Evolutionary conservation across 306 rosid species (phyloP), one percentile per base, ranked within the genome.

Genomic region (Amphicarpaea edgeworthii): DNA sequence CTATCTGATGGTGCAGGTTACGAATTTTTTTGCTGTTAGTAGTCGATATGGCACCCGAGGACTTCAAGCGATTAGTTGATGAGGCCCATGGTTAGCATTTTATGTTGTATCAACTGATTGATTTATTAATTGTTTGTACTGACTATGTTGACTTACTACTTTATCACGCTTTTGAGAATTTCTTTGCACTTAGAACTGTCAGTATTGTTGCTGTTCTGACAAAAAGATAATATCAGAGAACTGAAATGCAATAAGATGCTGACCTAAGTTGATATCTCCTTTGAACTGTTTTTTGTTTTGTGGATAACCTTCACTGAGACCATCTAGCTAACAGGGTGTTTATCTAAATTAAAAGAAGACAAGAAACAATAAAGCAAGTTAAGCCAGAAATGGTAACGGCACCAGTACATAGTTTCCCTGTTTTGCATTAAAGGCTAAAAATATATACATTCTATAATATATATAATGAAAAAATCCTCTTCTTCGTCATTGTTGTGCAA

Each of bases 21-120:
- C 98, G 42, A 95, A 95, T 77, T 86, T 86, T 34, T 92, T 40
- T 86, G 98, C 98, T 55, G 89, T 85, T 75, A 95, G 98, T 83
- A 92, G 98, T 82, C 90, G 97, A 79, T 95, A 80, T 84, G 98
- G 98, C 57, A 90, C 96, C 71, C 98, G 96, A 95, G 51, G 97
- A 95, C 74, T 95, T 95, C 87, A 95, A 95, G 93, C 93, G 86
- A 71, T 82, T 95, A 84, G 96, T 95, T 84, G 98, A 95, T 82
- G 98, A 92, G 82, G 96, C 98, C 67, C 98, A 95, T 77, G 98
- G 98, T 93, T 72, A 47, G 86, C 58, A 73, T 60, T 84, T 79
- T 72, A 43, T 72, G 24, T 19, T 38, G 60, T 28, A 32, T 10
- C 5, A 30, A 30, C 37, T 17, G 34, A 58, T 40, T 7, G 4